Evolutionary conservation across 176 grass and related monocot species (phyloP).

Genomic region (Musa troglodytarum): DNA sequence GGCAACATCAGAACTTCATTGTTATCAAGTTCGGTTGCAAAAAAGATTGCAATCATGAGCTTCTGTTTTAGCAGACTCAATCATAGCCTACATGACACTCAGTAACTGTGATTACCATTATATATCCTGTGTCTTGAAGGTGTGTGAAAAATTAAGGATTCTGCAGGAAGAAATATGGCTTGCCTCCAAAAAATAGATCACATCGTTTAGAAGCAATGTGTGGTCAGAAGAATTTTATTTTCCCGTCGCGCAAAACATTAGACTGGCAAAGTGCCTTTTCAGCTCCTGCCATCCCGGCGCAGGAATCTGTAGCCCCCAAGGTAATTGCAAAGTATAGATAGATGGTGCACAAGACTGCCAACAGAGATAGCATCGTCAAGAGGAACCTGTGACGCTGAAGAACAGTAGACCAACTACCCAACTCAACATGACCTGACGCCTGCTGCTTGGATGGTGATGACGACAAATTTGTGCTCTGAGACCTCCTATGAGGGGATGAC

Average conservation of each 20-base stretch:
- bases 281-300: constrained; percentile 42
- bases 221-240: constrained; percentile 57
- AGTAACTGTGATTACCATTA: not conserved
- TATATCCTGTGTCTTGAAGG: not conserved
- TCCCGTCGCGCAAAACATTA: constrained; percentile 53
- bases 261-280: constrained; percentile 48
- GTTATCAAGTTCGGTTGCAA: too few species aligned
- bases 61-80: not conserved
- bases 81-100: not conserved
- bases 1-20: too few species aligned
- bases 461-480: constrained; percentile 52
- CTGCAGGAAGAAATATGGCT: not conserved
- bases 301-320: constrained; percentile 47
- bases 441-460: constrained; percentile 46
- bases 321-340: constrained; percentile 97
- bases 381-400: constrained; percentile 83
- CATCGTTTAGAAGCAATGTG: not conserved
- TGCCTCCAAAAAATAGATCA: not conserved
- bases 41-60: not conserved
- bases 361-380: constrained; percentile 63
- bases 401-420: constrained; percentile 63
- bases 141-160: not conserved
- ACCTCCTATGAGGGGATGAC: constrained; percentile 70
- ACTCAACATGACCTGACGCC: constrained; percentile 46
- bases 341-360: constrained; percentile 82